Conservation (phyloP, 495 filamentous ascomycete species). For the Physcia stellaris region DNA sequence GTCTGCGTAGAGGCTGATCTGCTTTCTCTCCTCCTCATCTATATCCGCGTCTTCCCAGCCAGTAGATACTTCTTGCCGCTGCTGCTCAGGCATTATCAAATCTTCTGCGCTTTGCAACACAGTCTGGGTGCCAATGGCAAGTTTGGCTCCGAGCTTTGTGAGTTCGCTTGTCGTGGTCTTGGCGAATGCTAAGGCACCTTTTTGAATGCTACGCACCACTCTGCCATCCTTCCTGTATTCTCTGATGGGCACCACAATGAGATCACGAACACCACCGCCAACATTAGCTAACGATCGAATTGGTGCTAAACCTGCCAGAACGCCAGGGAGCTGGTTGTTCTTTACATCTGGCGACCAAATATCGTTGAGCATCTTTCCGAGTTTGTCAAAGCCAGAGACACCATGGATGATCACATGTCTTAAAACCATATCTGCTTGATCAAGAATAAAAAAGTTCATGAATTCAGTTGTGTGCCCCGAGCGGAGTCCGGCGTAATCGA, state of each 20-base stretch:
- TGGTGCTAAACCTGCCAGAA: constrained; percentile 81
- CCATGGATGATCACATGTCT: constrained; percentile 87
- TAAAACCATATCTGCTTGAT: constrained; percentile 75
- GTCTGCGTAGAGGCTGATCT: constrained; percentile 81
- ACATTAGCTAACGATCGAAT: constrained; percentile 84
- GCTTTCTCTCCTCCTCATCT: constrained; percentile 53
- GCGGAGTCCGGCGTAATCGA: constrained; percentile 88
- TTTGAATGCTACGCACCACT: constrained; percentile 79
- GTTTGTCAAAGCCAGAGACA: constrained; percentile 72
- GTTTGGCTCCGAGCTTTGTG: constrained; percentile 82
- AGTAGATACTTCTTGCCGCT: constrained; percentile 18
- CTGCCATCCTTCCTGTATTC: constrained; percentile 93
- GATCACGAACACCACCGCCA: constrained; percentile 67
- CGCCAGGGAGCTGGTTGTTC: constrained; percentile 73
- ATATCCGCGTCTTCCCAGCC: constrained; percentile 51
- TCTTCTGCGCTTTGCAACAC: constrained; percentile 80
- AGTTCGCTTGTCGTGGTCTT: constrained; percentile 86
- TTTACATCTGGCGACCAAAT: constrained; percentile 97
- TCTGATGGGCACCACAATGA: constrained; percentile 75
- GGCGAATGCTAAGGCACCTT: constrained; percentile 77
- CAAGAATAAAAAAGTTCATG: constrained; percentile 96
- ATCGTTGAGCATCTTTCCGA: constrained; percentile 80
- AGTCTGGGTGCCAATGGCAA: constrained; percentile 89
- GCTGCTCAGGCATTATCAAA: constrained; percentile 35
- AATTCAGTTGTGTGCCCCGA: constrained; percentile 97